Evolutionary conservation across 495 filamentous ascomycete genomes (phyloP).

Genomic region (Neurospora sp.): DNA sequence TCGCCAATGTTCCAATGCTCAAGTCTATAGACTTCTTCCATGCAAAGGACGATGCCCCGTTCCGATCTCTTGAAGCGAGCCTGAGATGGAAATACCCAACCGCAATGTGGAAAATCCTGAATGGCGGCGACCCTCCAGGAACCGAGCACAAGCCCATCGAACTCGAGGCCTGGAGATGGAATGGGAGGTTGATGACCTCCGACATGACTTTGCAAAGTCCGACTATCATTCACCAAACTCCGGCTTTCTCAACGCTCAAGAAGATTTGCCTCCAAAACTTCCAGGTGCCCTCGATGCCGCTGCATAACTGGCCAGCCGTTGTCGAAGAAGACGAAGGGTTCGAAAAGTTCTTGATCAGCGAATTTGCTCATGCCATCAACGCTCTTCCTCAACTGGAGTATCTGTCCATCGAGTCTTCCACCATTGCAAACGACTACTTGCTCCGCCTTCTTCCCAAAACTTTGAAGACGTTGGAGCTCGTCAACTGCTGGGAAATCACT

Average conservation of each 20-base stretch:
- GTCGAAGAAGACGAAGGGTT: constrained; percentile 6
- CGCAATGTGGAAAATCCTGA: constrained; percentile 46
- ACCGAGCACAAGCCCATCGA: constrained; percentile 13
- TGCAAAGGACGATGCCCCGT: constrained; percentile 43
- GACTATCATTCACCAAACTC: constrained; percentile 44
- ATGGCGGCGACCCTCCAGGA: constrained; percentile 1
- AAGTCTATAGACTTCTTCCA: constrained; percentile 46
- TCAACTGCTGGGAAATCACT: constrained; percentile 61
- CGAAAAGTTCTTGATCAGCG: constrained; percentile 21
- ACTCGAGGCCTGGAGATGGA: constrained; percentile 72
- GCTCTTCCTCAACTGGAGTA: constrained; percentile 50
- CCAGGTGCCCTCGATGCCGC: constrained; percentile 32
- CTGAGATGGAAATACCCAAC: constrained; percentile 56
- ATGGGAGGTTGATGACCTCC: constrained; percentile 48
- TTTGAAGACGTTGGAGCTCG: constrained; percentile 55
- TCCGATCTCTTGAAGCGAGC: constrained; percentile 32
- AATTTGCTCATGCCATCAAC: constrained; percentile 46
- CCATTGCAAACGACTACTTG: constrained; percentile 48
- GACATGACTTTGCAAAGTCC: constrained; percentile 35
- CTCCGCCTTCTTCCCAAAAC: constrained; percentile 51
- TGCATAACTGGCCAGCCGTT: neutral
- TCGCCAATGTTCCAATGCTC: constrained; percentile 38
- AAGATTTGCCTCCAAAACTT: constrained; percentile 58
- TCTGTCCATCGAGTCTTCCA: constrained; percentile 58
- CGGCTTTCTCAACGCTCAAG: constrained; percentile 47